Evolutionary conservation across 768 basidiomycete genomes (phyloP).

Genomic region (Polyporus arcularius): DNA sequence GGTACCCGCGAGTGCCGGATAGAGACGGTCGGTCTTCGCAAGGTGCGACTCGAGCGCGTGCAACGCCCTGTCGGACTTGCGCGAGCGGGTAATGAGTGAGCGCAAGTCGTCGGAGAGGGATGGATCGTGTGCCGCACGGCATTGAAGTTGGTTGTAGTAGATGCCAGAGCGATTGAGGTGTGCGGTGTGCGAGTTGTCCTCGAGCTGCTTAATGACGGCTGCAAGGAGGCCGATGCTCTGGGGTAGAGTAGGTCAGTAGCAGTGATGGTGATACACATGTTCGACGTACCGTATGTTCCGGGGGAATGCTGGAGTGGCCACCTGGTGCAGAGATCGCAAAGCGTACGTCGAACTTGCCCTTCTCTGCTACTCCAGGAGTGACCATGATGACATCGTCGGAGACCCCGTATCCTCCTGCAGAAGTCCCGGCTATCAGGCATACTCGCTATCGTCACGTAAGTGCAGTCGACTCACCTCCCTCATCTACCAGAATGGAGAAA

Average conservation of each 20-base stretch:
- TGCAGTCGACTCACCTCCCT: conserved; percentile 60
- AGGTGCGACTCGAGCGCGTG: conserved; percentile 50
- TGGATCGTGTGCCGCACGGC: conserved; percentile 63
- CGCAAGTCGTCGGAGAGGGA: conserved; percentile 51
- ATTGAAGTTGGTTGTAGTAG: conserved; percentile 61
- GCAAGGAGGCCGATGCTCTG: conserved; percentile 60
- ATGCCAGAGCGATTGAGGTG: conserved; percentile 58
- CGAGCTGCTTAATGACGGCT: conserved; percentile 64
- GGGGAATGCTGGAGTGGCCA: conserved; percentile 87
- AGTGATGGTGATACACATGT: too few species aligned
- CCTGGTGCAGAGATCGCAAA: conserved; percentile 72
- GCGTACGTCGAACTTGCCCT: conserved; percentile 64
- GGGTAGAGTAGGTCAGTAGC: not conserved
- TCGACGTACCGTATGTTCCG: conserved; percentile 65
- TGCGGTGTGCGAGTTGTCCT: conserved; percentile 59
- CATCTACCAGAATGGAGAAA: conserved; percentile 83
- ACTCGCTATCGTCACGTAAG: not conserved
- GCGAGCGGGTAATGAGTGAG: conserved; percentile 47
- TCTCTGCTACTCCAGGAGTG: conserved; percentile 67
- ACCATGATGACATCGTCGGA: conserved; percentile 58
- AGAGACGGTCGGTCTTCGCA: conserved; percentile 32
- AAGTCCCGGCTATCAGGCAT: not conserved
- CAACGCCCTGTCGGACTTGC: conserved; percentile 52
- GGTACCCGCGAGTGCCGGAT: conserved; percentile 57
- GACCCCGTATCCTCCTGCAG: conserved; percentile 50